Conservation (phyloP, 495 filamentous ascomycete genomes). For the Jackrogersella multiformis region DNA sequence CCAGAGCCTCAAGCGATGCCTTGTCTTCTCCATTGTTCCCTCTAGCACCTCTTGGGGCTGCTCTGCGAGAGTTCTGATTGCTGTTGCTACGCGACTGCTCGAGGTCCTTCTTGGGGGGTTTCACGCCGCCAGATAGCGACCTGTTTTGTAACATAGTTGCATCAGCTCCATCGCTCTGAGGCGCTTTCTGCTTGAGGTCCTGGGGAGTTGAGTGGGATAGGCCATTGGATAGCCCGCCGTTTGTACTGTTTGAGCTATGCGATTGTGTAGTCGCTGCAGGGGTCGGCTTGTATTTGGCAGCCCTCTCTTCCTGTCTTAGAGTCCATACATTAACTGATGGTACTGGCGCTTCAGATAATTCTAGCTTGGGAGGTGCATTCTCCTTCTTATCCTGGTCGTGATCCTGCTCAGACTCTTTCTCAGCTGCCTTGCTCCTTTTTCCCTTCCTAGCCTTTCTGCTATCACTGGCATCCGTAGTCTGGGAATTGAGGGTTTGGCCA, state of each 20-base stretch:
- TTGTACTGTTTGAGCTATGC: constrained; percentile 7
- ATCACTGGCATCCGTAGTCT: constrained; percentile 52
- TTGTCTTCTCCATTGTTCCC: constrained; percentile 58
- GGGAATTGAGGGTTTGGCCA: constrained; percentile 47
- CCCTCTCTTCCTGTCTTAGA: constrained; percentile 73
- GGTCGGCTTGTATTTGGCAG: constrained; percentile 69
- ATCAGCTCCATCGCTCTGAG: constrained; percentile 41
- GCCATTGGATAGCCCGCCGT: background rate
- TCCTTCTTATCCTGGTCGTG: constrained; percentile 56
- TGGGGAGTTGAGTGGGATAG: constrained; percentile 5
- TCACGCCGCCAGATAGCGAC: constrained; percentile 46
- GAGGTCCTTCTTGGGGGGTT: constrained; percentile 60
- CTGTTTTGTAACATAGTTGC: constrained; percentile 9
- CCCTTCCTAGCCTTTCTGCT: constrained; percentile 55
- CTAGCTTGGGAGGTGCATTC: constrained; percentile 63
- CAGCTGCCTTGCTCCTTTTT: constrained; percentile 57
- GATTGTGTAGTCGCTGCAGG: constrained; percentile 27
- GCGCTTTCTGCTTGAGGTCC: constrained; percentile 18
- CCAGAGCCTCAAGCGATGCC: constrained; percentile 44
- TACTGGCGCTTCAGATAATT: constrained; percentile 80
- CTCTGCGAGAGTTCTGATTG: constrained; percentile 53
- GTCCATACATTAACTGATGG: constrained; percentile 89
- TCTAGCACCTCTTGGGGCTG: constrained; percentile 58
- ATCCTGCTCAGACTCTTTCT: constrained; percentile 56
- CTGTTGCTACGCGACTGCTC: constrained; percentile 60